Base-by-base conservation (phyloP, 345 rosid species). In the Acer saccharum region DNA sequence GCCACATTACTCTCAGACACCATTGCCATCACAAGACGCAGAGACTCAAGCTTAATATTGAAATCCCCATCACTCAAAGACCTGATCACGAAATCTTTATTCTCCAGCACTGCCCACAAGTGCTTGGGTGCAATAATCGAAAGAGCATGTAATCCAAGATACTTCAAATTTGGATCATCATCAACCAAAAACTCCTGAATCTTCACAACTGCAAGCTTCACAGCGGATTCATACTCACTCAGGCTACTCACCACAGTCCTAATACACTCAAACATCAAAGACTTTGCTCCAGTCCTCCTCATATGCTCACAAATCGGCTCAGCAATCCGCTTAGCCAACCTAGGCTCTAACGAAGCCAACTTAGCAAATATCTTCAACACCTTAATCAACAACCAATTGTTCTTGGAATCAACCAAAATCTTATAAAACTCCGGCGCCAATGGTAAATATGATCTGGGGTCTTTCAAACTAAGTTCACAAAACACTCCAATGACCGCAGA, bases 371-470 rank as follows among this genome's bases (percentile, higher is more conserved):
- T 84, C 87, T 96, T 91, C 86, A 91, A 84, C 77, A 93, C 92
- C 88, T 96, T 96, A 63, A 96, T 96, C 74, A 93, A 76, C 74
- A 92, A 88, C 99, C 98, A 94, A 81, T 93, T 94, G 81, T 89
- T 92, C 90, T 84, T 94, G 0, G 99, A 94, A 85, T 93, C 93
- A 0, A 93, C 93, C 76, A 97, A 71, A 73, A 94, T 84, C 83
- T 82, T 94, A 83, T 89, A 93, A 84, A 97, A 94, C 54, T 90
- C 98, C 0, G 98, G 98, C 35, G 99, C 98, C 71, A 97, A 79
- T 0, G 98, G 97, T 78, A 97, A 88, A 84, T 89, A 94, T 1
- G 94, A 87, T 75, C 65, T 79, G 43, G 99, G 93, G 52, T 94
- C 98, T 76, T 86, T 91, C 1, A 82, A 46, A 44, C 95, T 81